These are phyloP conservation scores for Cetradonia linearis DNA, from an alignment of 495 filamentous ascomycete genomes.

Conservation along the genomic window DNA sequence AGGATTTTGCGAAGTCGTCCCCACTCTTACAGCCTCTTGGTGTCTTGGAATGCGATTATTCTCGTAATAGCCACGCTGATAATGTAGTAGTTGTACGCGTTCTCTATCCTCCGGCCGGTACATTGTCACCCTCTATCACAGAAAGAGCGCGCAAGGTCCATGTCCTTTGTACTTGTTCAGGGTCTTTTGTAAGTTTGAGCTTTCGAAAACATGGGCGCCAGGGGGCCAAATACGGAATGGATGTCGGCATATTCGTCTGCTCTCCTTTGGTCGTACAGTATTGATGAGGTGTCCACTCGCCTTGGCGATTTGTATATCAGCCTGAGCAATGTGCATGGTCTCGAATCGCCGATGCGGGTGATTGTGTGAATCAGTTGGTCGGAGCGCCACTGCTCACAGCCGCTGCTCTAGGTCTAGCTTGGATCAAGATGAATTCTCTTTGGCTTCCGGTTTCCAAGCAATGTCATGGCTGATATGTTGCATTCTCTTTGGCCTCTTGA, in stretches of 20 bases:
- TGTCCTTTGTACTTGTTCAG: neutral
- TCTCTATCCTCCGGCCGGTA: neutral
- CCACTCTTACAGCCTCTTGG: neutral
- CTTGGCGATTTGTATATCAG: neutral
- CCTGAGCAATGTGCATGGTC: neutral
- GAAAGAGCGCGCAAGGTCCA: neutral
- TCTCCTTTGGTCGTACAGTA: neutral
- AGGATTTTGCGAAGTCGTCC: neutral
- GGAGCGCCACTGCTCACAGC: neutral
- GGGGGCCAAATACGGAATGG: neutral
- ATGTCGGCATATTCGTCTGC: neutral
- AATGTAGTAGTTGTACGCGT: neutral
- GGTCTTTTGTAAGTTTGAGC: neutral
- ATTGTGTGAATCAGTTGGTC: neutral
- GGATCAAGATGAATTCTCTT: neutral
- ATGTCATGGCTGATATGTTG: constrained; percentile 16
- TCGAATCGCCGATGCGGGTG: constrained; percentile 2
- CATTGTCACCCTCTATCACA: neutral
- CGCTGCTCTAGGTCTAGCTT: neutral
- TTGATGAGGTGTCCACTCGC: neutral
- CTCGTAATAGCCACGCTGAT: neutral
- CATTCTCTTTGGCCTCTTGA: constrained; percentile 32
- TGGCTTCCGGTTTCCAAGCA: neutral
- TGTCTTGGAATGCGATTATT: neutral
- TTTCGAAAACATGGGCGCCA: neutral